phyloP scores from a whole-genome alignment of 2,329 filamentous ascomycete genomes.

The Aspergillus ustus region DNA sequence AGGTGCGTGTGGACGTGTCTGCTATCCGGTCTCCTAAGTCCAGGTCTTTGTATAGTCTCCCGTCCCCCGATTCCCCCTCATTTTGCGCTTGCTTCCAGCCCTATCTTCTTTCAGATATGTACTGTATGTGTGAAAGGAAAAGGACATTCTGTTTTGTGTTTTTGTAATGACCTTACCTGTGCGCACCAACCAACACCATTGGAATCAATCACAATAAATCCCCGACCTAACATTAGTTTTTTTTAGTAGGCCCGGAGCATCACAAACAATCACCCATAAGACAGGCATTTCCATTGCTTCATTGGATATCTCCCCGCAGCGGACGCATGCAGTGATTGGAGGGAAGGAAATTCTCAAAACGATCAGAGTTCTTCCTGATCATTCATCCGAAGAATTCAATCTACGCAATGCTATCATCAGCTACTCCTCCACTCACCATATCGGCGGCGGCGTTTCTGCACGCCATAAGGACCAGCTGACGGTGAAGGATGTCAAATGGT shows the following conservation, averaged over 20 bases:
- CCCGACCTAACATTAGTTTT: slow-evolving; percentile 22
- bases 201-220: neutral
- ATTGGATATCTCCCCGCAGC: slow-evolving; percentile 65
- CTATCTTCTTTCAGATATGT: slow-evolving; percentile 2
- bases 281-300: slow-evolving; percentile 68
- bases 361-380: slow-evolving; percentile 61
- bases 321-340: slow-evolving; percentile 67
- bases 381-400: slow-evolving; percentile 66
- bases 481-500: slow-evolving; percentile 71
- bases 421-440: slow-evolving; percentile 58
- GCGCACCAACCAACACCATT: slow-evolving; percentile 1
- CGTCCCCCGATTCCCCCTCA: slow-evolving; percentile 21
- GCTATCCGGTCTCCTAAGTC: slow-evolving; percentile 40
- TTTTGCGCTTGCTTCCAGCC: slow-evolving; percentile 22
- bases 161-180: neutral
- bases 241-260: slow-evolving; percentile 49
- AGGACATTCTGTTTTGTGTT: neutral
- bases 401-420: slow-evolving; percentile 64
- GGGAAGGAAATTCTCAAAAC: slow-evolving; percentile 71
- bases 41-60: slow-evolving; percentile 45
- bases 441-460: slow-evolving; percentile 48
- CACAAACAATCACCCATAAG: slow-evolving; percentile 63
- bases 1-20: slow-evolving; percentile 35
- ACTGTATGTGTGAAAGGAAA: neutral
- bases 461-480: slow-evolving; percentile 63